phyloP scores from a whole-genome alignment of 1,139 yeast genomes.

The Sugiyamaella castrensis region DNA sequence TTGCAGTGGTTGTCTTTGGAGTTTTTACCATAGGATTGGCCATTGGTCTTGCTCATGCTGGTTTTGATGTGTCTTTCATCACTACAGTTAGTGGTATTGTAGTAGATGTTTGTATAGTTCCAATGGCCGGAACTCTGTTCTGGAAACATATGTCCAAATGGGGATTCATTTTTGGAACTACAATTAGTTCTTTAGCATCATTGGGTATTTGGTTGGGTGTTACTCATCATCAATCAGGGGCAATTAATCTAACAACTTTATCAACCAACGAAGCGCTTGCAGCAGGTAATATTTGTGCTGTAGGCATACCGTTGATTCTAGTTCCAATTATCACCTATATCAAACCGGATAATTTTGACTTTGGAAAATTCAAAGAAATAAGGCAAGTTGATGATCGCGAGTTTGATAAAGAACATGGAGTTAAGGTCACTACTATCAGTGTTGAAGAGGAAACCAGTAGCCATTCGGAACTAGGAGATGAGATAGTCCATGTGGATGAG shows the following conservation, averaged over 20 bases:
- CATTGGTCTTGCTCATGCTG: slow-evolving; percentile 75
- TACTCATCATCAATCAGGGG: slow-evolving; percentile 38
- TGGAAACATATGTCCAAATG: slow-evolving; percentile 58
- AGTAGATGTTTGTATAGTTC: slow-evolving; percentile 43
- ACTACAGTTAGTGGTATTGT: slow-evolving; percentile 64
- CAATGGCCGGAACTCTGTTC: slow-evolving; percentile 65
- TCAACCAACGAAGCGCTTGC: slow-evolving; percentile 76
- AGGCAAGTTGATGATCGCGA: slow-evolving; percentile 5
- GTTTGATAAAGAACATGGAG: slow-evolving; percentile 6
- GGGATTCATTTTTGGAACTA: slow-evolving; percentile 44
- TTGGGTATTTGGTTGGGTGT: slow-evolving; percentile 48
- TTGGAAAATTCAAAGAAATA: slow-evolving; percentile 24
- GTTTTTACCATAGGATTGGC: slow-evolving; percentile 75
- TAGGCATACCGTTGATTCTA: slow-evolving; percentile 62
- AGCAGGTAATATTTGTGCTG: slow-evolving; percentile 77
- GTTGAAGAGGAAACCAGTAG: slow-evolving; percentile 41
- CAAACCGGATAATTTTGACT: slow-evolving; percentile 70
- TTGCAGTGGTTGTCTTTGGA: slow-evolving; percentile 59
- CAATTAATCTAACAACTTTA: slow-evolving; percentile 61
- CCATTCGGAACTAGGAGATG: slow-evolving; percentile 56
- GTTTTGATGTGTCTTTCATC: slow-evolving; percentile 79
- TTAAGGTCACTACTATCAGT: neutral
- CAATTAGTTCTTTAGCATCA: slow-evolving; percentile 46
- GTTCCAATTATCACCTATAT: slow-evolving; percentile 60
- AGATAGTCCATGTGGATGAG: slow-evolving; percentile 40